phyloP scores from a whole-genome alignment of 352 stramenopile species.

The Hyaloperonospora arabidopsidis region DNA sequence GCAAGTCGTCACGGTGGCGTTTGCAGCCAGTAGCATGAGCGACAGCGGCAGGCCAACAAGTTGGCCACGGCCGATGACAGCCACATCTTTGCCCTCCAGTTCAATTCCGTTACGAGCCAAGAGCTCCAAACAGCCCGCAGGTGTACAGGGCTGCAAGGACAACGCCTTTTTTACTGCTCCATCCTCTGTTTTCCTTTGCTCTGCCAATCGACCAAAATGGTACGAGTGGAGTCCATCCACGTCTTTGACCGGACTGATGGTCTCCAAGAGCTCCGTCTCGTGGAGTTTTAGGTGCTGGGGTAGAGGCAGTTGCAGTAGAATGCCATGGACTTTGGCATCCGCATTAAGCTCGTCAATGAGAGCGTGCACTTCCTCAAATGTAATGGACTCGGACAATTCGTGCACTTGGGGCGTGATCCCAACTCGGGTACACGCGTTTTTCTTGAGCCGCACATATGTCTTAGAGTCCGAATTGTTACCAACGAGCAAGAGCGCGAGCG shows the following conservation, averaged over 20 bases:
- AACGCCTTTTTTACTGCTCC: conserved; percentile 22
- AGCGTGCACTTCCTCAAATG: conserved; percentile 41
- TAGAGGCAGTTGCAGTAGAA: conserved; percentile 91
- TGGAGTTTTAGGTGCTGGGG: conserved; percentile 48
- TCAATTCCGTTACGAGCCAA: conserved; percentile 67
- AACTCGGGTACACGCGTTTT: conserved; percentile 93
- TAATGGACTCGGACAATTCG: conserved; percentile 39
- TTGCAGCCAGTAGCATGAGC: conserved; percentile 89
- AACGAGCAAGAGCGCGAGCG: conserved; percentile 93
- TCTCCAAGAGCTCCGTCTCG: conserved; percentile 88
- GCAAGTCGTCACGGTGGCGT: conserved; percentile 96
- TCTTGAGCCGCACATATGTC: conserved; percentile 98
- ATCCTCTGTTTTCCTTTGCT: conserved; percentile 16
- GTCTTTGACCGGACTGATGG: conserved; percentile 91
- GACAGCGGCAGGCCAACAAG: conserved; percentile 96
- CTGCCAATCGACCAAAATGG: conserved; percentile 91
- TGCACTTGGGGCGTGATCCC: conserved; percentile 86
- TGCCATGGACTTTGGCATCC: conserved; percentile 88
- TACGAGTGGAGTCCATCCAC: conserved; percentile 97
- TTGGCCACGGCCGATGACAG: conserved; percentile 95
- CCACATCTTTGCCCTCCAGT: conserved; percentile 92
- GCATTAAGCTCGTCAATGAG: conserved; percentile 81
- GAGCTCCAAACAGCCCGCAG: conserved; percentile 72
- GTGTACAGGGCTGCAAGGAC: conserved; percentile 88
- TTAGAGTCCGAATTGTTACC: conserved; percentile 88